phyloP scores from a whole-genome alignment of 163 green algal genomes.

The Prototheca stagnorum region DNA sequence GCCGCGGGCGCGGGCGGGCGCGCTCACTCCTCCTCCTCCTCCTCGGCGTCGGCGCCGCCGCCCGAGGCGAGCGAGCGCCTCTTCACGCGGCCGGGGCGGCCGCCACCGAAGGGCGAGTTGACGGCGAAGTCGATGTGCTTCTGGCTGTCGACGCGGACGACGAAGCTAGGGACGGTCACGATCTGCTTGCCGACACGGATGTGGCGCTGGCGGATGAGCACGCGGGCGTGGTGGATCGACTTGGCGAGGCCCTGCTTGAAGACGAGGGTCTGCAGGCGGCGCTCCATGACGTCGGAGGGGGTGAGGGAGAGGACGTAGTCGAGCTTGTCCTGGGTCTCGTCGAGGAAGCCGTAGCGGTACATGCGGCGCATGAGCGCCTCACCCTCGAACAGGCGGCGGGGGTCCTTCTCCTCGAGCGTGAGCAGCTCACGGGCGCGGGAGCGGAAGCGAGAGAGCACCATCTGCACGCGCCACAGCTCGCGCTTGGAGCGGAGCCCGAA shows the following conservation, averaged over 20 bases:
- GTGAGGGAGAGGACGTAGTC: constrained; percentile 97
- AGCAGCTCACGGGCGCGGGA: constrained; percentile 90
- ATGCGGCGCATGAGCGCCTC: constrained; percentile 86
- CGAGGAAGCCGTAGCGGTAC: constrained; percentile 94
- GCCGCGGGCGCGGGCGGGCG: neutral
- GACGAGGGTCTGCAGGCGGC: constrained; percentile 84
- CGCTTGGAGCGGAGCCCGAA: constrained; percentile 98
- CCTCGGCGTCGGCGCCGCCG: constrained; percentile 5
- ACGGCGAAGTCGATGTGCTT: constrained; percentile 99
- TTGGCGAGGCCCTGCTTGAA: constrained; percentile 99
- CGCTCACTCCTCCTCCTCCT: constrained; percentile 13
- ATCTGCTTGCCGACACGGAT: constrained; percentile 99
- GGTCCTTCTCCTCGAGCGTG: constrained; percentile 90
- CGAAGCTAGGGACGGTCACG: constrained; percentile 94
- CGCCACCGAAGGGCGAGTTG: constrained; percentile 89
- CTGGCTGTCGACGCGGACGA: constrained; percentile 93
- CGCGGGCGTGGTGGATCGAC: constrained; percentile 94
- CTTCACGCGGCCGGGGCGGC: constrained; percentile 90
- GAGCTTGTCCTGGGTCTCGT: constrained; percentile 91
- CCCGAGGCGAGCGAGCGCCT: constrained; percentile 37
- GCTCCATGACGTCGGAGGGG: constrained; percentile 50
- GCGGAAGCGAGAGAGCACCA: constrained; percentile 69
- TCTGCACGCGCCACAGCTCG: constrained; percentile 98
- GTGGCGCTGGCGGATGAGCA: constrained; percentile 96
- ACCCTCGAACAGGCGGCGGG: constrained; percentile 93